Percentiles rank a stretch among this genome's conserved stretches.
Evolutionary conservation across 2,329 filamentous ascomycete species (phyloP).

Genomic region (Setomelanomma holmii): DNA sequence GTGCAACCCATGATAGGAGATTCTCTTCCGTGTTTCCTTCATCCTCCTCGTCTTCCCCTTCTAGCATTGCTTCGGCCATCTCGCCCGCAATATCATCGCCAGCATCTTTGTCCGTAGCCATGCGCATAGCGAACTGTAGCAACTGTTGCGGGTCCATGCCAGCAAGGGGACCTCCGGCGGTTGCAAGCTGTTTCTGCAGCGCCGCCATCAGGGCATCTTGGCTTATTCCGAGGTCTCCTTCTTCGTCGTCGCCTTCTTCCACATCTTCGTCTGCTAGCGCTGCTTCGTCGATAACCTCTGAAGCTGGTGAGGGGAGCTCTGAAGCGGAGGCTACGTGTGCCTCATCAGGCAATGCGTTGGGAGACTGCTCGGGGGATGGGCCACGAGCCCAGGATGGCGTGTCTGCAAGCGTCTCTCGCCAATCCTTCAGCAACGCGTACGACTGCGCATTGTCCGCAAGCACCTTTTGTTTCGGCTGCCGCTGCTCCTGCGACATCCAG

Average conservation of each 20-base stretch:
- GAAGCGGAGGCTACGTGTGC: constrained; percentile 11
- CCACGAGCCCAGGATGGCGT: constrained; percentile 33
- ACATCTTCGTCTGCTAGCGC: constrained; percentile 14
- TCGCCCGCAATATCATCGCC: constrained; percentile 53
- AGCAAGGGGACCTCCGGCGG: constrained; percentile 42
- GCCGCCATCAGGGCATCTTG: constrained; percentile 49
- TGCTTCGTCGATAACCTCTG: constrained; percentile 20
- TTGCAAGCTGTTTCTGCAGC: constrained; percentile 42
- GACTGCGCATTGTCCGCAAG: constrained; percentile 38
- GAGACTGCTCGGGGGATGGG: constrained; percentile 21
- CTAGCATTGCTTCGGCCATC: constrained; percentile 53
- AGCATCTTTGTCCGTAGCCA: constrained; percentile 52
- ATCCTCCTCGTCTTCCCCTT: constrained; percentile 40
- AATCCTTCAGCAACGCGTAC: constrained; percentile 54
- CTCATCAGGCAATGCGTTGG: constrained; percentile 7
- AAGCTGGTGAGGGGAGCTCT: constrained; percentile 20
- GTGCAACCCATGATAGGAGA: constrained; percentile 41
- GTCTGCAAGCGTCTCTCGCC: constrained; percentile 50
- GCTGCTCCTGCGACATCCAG: constrained; percentile 39
- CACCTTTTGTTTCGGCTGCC: constrained; percentile 30
- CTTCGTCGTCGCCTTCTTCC: constrained; percentile 21
- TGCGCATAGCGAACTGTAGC: constrained; percentile 53
- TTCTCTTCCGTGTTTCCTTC: constrained; percentile 39
- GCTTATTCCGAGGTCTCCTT: constrained; percentile 38
- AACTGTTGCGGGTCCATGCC: constrained; percentile 53